A percentile compares a stretch with the other conserved stretches of the same genome.
Conservation (phyloP, 2,329 filamentous ascomycete genomes). For the Xylaria sp. region DNA sequence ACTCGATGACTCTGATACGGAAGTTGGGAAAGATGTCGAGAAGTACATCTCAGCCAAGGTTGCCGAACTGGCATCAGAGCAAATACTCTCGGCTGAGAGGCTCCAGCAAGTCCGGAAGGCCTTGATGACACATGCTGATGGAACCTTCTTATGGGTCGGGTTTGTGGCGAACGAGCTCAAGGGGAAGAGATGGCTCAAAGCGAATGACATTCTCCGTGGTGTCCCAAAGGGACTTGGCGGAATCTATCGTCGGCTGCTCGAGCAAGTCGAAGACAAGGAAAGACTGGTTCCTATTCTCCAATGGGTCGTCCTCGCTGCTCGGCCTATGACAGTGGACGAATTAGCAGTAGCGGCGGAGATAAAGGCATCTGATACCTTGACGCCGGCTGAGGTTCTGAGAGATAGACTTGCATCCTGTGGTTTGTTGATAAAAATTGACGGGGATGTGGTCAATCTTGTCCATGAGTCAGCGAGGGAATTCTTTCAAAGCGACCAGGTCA, state of each 20-base stretch:
- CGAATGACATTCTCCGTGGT: constrained; percentile 13
- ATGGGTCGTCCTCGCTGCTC: constrained; percentile 27
- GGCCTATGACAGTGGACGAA: constrained; percentile 19
- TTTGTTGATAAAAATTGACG: constrained; percentile 18
- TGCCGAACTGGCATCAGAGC: constrained; percentile 22
- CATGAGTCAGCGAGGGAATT: constrained; percentile 23
- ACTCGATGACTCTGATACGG: constrained; percentile 3
- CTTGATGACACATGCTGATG: constrained; percentile 13
- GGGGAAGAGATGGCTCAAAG: constrained; percentile 8
- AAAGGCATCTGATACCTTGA: background rate
- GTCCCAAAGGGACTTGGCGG: constrained; percentile 22
- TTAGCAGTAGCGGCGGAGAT: constrained; percentile 11
- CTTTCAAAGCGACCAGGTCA: constrained; percentile 22
- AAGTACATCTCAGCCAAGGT: constrained; percentile 22
- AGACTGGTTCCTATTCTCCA: constrained; percentile 21
- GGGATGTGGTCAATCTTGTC: constrained; percentile 20
- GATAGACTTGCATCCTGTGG: constrained; percentile 11
- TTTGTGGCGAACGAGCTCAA: constrained; percentile 26
- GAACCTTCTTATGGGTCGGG: constrained; percentile 24
- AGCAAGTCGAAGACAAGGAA: constrained; percentile 24
- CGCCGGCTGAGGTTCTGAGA: constrained; percentile 12
- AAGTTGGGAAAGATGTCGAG: constrained; percentile 7
- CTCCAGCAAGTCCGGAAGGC: constrained; percentile 4
- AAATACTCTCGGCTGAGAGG: constrained; percentile 15
- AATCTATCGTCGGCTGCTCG: constrained; percentile 24